Percentiles rank a stretch among this genome's conserved stretches.
Conservation (phyloP, 2,329 filamentous ascomycete species). For the Apiospora marii region DNA sequence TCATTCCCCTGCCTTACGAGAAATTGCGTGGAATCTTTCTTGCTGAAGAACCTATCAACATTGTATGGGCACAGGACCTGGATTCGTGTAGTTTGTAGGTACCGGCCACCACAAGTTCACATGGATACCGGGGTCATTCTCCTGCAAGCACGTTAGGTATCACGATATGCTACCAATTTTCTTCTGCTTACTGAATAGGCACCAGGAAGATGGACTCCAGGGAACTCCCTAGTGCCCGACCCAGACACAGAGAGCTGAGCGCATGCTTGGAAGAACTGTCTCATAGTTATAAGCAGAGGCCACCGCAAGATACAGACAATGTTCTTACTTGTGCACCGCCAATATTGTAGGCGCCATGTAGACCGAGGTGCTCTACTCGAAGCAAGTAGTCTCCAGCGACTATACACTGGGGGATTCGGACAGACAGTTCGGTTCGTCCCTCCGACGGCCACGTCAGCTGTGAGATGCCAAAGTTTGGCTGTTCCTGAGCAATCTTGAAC, state of each 20-base stretch:
- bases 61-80: constrained; percentile 32
- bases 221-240: constrained; percentile 40
- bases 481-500: constrained; percentile 43
- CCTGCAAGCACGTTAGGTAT: constrained; percentile 28
- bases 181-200: constrained; percentile 36
- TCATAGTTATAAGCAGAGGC: no score
- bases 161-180: background rate
- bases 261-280: constrained; percentile 42
- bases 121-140: constrained; percentile 38
- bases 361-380: no score
- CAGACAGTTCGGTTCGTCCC: no score
- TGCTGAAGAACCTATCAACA: background rate
- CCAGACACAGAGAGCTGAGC: constrained; percentile 42
- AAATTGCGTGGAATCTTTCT: no score
- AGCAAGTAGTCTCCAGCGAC: no score
- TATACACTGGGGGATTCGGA: no score
- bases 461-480: constrained; percentile 33
- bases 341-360: no score
- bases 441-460: no score
- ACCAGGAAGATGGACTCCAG: constrained; percentile 38
- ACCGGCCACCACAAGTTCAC: constrained; percentile 39
- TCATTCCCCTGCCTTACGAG: no score
- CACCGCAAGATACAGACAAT: constrained; percentile 13
- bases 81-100: constrained; percentile 40
- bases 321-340: constrained; percentile 40